phyloP scores from a whole-genome alignment of 805 yeast genomes.

The Candida chilensis region DNA sequence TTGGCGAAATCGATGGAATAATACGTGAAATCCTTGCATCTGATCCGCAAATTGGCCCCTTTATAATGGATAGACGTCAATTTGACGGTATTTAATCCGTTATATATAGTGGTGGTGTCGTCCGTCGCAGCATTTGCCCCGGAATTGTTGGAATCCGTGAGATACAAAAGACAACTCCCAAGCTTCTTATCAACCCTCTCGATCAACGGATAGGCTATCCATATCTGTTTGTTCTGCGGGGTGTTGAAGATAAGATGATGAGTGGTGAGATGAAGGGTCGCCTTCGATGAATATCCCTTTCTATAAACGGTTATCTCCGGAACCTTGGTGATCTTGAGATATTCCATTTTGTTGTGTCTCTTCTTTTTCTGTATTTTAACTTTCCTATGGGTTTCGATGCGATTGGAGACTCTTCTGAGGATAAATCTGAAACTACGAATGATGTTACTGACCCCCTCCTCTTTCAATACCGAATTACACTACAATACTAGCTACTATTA shows the following conservation, averaged over 20 bases:
- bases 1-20: conserved; percentile 66
- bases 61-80: conserved; percentile 17
- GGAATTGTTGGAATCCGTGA: conserved; percentile 7
- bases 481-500: too few species aligned
- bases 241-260: conserved; percentile 64
- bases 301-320: conserved; percentile 45
- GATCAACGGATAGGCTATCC: conserved; percentile 89
- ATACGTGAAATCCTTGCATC: conserved; percentile 80
- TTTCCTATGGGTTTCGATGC: neutral
- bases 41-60: conserved; percentile 53
- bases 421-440: too few species aligned
- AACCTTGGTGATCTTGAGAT: conserved; percentile 43
- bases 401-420: too few species aligned
- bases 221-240: conserved; percentile 51
- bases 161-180: conserved; percentile 35
- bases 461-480: too few species aligned
- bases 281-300: conserved; percentile 45
- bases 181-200: conserved; percentile 47
- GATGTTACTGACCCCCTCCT: too few species aligned
- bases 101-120: conserved; percentile 12
- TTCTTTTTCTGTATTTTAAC: too few species aligned
- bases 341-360: conserved; percentile 52
- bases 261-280: conserved; percentile 61
- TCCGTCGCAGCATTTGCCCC: too few species aligned
- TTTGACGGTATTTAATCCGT: neutral